A percentile compares a stretch with the other conserved stretches of the same genome.
These are phyloP conservation scores for Candida berthetii DNA, from an alignment of 805 yeast genomes.

Conservation along the genomic window DNA sequence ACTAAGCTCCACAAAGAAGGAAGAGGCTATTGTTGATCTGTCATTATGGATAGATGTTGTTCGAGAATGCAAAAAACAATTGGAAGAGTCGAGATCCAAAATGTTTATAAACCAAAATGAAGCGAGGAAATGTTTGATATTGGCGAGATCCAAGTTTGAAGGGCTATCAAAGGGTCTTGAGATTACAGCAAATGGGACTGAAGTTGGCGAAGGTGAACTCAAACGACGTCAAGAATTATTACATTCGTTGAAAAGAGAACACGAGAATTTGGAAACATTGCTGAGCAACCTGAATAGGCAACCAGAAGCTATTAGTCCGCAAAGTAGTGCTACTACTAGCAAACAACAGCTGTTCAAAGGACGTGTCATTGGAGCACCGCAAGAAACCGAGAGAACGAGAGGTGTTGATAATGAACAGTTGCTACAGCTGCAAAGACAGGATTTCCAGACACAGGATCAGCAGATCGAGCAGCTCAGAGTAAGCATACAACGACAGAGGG, in stretches of 20 bases:
- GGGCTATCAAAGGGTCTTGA: conserved; percentile 29
- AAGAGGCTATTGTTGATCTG: conserved; percentile 22
- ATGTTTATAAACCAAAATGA: conserved; percentile 25
- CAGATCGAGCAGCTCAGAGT: conserved; percentile 51
- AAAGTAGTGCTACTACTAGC: conserved; percentile 10
- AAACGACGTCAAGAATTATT: conserved; percentile 37
- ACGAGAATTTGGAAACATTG: conserved; percentile 29
- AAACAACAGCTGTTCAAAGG: conserved; percentile 22
- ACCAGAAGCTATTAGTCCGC: not conserved
- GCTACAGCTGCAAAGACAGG: conserved; percentile 54
- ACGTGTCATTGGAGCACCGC: conserved; percentile 34
- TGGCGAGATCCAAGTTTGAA: conserved; percentile 26
- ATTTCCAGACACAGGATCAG: conserved; percentile 60
- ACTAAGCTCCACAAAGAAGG: conserved; percentile 9
- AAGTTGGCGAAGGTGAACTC: conserved; percentile 38
- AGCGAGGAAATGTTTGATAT: conserved; percentile 27
- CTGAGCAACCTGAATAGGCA: conserved; percentile 4
- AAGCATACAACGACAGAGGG: conserved; percentile 59
- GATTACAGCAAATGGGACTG: conserved; percentile 6
- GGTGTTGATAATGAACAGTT: conserved; percentile 51
- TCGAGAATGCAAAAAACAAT: conserved; percentile 31
- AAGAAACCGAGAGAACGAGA: conserved; percentile 62
- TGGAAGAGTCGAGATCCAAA: conserved; percentile 34
- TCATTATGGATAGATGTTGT: conserved; percentile 35
- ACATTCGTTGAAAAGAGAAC: conserved; percentile 32